Base-by-base conservation (phyloP, 306 rosid genomes). In the Pterocarpus macrocarpus region DNA sequence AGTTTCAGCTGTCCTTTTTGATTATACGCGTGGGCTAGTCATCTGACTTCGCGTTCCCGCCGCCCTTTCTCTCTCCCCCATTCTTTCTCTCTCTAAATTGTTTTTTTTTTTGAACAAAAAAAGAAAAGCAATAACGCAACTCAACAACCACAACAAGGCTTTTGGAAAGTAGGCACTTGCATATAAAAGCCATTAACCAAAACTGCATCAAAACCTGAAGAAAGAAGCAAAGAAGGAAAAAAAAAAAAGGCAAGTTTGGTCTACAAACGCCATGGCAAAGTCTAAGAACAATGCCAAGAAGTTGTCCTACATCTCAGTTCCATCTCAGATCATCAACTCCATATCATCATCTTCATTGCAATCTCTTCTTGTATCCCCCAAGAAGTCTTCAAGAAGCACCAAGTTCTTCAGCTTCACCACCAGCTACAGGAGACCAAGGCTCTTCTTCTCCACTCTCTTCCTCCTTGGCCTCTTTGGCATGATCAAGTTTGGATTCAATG, bases 291-390 rank as follows among this genome's bases (percentile, higher is more conserved):
- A 74, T 53, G 85, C 89, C 38, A 91, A 86, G 90, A 91, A 89
- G 83, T 70, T 91, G 3, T 91, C 93, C 0, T 95, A 88, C 93
- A 95, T 95, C 80, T 90, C 99, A 2, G 98, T 95, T 39, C 99
- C 99, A 13, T 93, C 99, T 47, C 97, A 91, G 85, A 89, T 95
- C 38, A 95, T 95, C 82, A 91, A 85, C 64, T 90, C 97, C 52
- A 64, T 95, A 5, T 90, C 98, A 41, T 86, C 97, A 0, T 89
- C 97, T 71, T 95, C 99, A 68, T 74, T 95, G 43, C 95, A 89
- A 55, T 90, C 93, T 5, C 90, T 92, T 0, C 85, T 91, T 32
- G 77, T 86, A 71, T 82, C 97, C 0, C 97, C 94, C 36, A 95
- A 93, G 82, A 95, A 95, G 44, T 81, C 95, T 45, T 78, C 93